Evolutionary conservation across 345 rosid genomes (phyloP).

Genomic region (Melaleuca alternifolia): DNA sequence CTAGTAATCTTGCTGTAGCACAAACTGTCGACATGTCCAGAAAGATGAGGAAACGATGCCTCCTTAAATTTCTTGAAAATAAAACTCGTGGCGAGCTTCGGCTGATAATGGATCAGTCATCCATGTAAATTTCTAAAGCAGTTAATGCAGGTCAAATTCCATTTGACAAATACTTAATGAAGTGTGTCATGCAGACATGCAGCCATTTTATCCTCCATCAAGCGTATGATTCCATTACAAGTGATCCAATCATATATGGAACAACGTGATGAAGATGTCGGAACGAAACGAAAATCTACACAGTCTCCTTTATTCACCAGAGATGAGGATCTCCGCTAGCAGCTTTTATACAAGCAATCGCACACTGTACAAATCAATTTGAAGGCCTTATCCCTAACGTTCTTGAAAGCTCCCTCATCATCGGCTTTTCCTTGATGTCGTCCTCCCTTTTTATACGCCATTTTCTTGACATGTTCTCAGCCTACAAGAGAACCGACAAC

Average conservation of each 20-base stretch:
- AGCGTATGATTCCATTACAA: neutral
- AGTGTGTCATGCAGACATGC: neutral
- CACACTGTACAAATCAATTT: conserved; percentile 5
- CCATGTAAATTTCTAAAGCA: neutral
- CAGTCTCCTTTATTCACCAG: neutral
- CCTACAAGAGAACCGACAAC: conserved; percentile 28
- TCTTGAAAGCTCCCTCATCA: conserved; percentile 67
- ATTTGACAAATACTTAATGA: neutral
- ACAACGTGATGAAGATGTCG: neutral
- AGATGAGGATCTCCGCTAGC: neutral
- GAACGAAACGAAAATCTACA: neutral
- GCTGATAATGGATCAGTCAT: neutral
- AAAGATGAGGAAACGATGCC: no score
- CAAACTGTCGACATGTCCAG: no score
- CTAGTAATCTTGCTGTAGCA: neutral
- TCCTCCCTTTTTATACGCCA: conserved; percentile 49
- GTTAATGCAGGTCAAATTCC: neutral
- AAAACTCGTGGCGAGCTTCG: neutral
- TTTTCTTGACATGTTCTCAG: conserved; percentile 45
- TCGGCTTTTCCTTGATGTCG: conserved; percentile 48
- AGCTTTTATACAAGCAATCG: neutral
- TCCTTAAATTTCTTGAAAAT: neutral
- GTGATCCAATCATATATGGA: neutral
- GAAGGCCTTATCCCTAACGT: conserved; percentile 38
- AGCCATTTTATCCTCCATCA: neutral